Conservation (phyloP, 192 early-diverging fungal genomes). For the Kickxella alabastrina region DNA sequence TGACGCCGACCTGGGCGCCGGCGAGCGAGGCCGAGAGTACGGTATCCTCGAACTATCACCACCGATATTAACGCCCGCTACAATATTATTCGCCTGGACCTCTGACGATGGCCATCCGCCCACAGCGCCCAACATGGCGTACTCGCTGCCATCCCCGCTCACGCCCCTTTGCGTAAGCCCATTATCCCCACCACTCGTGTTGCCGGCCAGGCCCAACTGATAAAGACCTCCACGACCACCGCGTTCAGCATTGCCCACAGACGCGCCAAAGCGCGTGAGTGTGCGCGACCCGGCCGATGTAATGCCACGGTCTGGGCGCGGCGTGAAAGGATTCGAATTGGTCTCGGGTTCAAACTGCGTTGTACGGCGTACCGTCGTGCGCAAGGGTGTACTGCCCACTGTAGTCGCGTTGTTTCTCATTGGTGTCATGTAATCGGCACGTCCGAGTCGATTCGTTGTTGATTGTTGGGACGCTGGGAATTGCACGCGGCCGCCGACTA, state of each 20-base stretch:
- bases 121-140: constrained; percentile 16
- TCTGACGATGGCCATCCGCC: constrained; percentile 30
- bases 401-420: constrained; percentile 7
- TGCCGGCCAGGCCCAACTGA: background rate
- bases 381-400: constrained; percentile 12
- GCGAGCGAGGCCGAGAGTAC: constrained; percentile 41
- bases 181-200: background rate
- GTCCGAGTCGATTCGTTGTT: constrained; percentile 1
- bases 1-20: constrained; percentile 40
- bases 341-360: constrained; percentile 18
- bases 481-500: constrained; percentile 35
- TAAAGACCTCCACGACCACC: constrained; percentile 3
- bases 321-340: constrained; percentile 39
- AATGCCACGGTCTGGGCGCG: constrained; percentile 29
- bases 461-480: constrained; percentile 20
- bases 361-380: constrained; percentile 23
- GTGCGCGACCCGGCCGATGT: constrained; percentile 19
- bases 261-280: constrained; percentile 17
- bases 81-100: background rate
- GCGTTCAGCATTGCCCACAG: constrained; percentile 11
- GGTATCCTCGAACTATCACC: constrained; percentile 12
- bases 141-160: background rate
- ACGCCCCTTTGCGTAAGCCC: background rate
- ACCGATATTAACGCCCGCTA: background rate
- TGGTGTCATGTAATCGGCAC: constrained; percentile 23